Conservation (phyloP, 768 basidiomycete species). For the Antrodiella citrinella region DNA sequence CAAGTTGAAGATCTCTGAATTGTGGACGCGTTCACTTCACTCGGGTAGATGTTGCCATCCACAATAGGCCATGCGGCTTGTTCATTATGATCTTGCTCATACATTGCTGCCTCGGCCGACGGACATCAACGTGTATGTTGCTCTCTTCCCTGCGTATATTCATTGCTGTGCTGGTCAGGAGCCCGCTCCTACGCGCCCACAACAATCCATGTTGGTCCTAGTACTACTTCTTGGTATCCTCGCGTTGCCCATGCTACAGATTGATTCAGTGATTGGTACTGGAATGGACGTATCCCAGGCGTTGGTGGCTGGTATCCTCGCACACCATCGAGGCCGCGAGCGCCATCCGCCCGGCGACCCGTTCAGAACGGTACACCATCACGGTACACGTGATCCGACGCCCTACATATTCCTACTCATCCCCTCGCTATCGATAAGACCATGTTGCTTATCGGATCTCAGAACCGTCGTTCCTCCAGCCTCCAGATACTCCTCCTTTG, state of each 20-base stretch:
- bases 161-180: neutral
- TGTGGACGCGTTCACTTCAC: neutral
- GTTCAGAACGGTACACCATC: too few species aligned
- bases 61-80: neutral
- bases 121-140: neutral
- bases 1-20: too few species aligned
- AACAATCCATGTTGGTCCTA: neutral
- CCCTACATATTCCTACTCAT: neutral
- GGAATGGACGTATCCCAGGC: too few species aligned
- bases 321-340: neutral
- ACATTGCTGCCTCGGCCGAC: neutral
- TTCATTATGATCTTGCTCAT: neutral
- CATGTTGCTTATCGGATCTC: neutral
- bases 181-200: neutral
- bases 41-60: neutral
- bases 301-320: neutral
- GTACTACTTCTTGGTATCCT: neutral
- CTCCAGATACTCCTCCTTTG: neutral
- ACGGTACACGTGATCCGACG: neutral
- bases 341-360: neutral
- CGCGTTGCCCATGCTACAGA: neutral
- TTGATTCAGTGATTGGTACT: too few species aligned
- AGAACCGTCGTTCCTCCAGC: neutral
- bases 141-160: neutral
- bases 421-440: neutral